Base-by-base conservation (phyloP, 768 basidiomycete genomes). In the Psilocybe cyanescens region DNA sequence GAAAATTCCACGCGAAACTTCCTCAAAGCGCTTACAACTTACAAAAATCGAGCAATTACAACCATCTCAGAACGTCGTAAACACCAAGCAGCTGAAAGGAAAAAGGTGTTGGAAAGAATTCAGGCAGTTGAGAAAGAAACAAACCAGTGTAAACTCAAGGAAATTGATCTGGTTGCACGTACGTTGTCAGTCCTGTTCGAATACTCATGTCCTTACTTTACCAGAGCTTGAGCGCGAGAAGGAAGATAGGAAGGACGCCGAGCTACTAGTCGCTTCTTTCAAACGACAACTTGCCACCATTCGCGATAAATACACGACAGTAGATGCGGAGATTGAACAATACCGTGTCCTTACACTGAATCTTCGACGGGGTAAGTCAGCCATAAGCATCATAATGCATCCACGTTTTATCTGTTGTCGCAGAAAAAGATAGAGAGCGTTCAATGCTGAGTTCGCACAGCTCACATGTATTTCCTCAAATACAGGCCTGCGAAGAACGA, bases 111-210 rank as follows among this genome's bases (percentile, higher is more conserved):
- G 7, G 94, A 94, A 52, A 86, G 84, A 70, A 84, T 76, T 8
- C 81, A 86, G 47, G 79, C 83, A 7, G 79, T 86, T 0, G 90
- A 95, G 70, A 68, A 78, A 0, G 89, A 94, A 73, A 94, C 84
- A 1, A 87, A 85, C 57, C 79, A 87, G 47, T 94, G 91, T 75
- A 91, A 94, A 66, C 70, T 91, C 55, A 83, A 80, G 67, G 94
- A 95, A 74, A 88, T 93, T 31, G 88, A 92, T 55, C 81, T 96
- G 58, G 81, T 93, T 2, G 83, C 85, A 58, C 84, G 94, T 94
- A 72, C n/a, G 85, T 77, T 49, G 33, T 3, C 48, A 35, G 35
- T 58, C 17, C 24, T 29, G 29, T 3, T 17, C 28, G 8, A 16
- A 17, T 44, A 41, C 31, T n/a, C 33, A 30, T 4, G n/a, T 31